Base-by-base conservation (phyloP, 2,329 filamentous ascomycete species). In the Amesomyces nigricolor region DNA sequence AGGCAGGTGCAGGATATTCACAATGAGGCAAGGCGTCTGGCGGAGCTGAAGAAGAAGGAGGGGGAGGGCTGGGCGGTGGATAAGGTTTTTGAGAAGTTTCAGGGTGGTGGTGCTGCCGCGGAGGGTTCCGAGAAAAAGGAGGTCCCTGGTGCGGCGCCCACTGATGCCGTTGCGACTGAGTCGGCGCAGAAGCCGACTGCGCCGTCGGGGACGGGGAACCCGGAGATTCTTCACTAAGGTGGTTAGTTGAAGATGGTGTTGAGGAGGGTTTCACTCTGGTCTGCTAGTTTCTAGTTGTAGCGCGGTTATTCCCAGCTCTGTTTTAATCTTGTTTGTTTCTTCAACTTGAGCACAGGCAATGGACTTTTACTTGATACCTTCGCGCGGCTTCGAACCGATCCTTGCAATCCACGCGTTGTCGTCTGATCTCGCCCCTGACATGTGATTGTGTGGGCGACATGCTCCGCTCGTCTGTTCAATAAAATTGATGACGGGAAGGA, bases 1-100 rank as follows among this genome's bases (percentile, higher is more conserved):
- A 90, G 90, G 75, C 91, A 97, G 74, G 91, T 96, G 32, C 80
- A 90, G 65, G 94, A 99, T 69, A 94, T 99, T 46, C 94, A 99
- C 74, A 81, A 79, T 60, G 94, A 99, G 79, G 94, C 94, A 32
- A 81, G 87, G 61, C 85, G 94, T 64, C 78, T 99, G 53, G 92
- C 92, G 48, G 85, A 95, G 62, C 73, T 99, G 63, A 96, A 96
- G 86, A 85, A 83, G 70, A 73, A 83, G 58, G 78, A 82, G 69
- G 71, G 76, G 45, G 81, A 81, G 74, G 77, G 80, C 2, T 70
- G 79, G 7, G 81, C 81, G 2, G 72, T 84, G 3, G 78, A 83
- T 64, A 76, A 74, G 63, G 72, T 83, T 48, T 79, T 83, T 63
- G 81, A 81, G 1, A 22, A 48, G 22, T 55, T 58, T n/a, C 35